Conservation (phyloP, 139 green algal species). For the Micractinium conductrix region DNA sequence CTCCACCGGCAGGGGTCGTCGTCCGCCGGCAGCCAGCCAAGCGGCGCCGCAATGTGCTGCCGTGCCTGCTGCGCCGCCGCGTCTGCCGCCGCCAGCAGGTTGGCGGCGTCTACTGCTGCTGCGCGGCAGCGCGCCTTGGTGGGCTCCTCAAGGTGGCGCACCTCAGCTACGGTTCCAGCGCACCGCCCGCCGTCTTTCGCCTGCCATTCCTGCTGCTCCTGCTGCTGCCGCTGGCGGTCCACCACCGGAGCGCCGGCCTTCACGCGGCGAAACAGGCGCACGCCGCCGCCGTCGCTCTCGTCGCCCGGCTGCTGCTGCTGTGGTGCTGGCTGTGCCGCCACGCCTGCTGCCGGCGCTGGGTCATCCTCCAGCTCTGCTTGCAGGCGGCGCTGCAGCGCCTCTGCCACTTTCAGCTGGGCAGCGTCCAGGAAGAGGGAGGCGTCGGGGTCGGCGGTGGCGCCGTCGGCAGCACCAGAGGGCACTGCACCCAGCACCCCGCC, state of each 20-base stretch:
- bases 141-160: background rate
- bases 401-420: slow-evolving; percentile 27
- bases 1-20: slow-evolving; percentile 18
- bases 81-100: background rate
- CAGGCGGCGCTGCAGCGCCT: slow-evolving; percentile 14
- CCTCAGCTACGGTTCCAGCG: background rate
- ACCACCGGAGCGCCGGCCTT: background rate
- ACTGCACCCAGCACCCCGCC: slow-evolving; percentile 8
- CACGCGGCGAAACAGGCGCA: slow-evolving; percentile 27
- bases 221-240: slow-evolving; percentile 3
- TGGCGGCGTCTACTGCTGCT: slow-evolving; percentile 7
- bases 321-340: background rate
- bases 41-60: background rate
- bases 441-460: background rate
- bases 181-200: background rate
- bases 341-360: background rate
- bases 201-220: background rate
- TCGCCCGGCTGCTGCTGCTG: background rate
- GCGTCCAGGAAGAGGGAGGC: background rate
- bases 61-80: background rate
- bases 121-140: slow-evolving; percentile 6
- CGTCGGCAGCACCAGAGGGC: background rate
- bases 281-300: background rate
- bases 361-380: slow-evolving; percentile 15
- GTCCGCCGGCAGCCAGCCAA: slow-evolving; percentile 7